These are phyloP conservation scores for Zea mays DNA, from an alignment of 176 grass and related monocot genomes.

Conservation along the genomic window Zm-B73-REFERENCE-NAM-5.0 NC_050104.1:158134501-158135000, in stretches of 20 bases:
- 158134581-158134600: background rate
- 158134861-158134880: conserved; percentile 72
- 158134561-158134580: background rate
- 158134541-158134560: background rate
- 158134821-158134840: conserved; percentile 10
- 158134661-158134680: background rate
- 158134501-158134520: background rate
- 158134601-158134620: conserved; percentile 13
- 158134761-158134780: conserved; percentile 9
- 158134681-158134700: conserved; percentile 2
- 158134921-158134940: conserved; percentile 81
- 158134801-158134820: conserved; percentile 1
- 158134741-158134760: conserved; percentile 27
- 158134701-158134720: background rate
- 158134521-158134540: background rate
- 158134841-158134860: conserved; percentile 35
- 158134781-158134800: conserved; percentile 5
- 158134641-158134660: conserved; percentile 18
- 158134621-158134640: conserved; percentile 28
- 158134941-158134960: conserved; percentile 64
- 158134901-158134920: conserved; percentile 64
- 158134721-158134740: conserved; percentile 1
- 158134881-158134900: conserved; percentile 73
- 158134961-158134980: conserved; percentile 13
- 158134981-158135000: background rate